Conservation (phyloP, 805 yeast genomes). For the Candida verbasci region DNA sequence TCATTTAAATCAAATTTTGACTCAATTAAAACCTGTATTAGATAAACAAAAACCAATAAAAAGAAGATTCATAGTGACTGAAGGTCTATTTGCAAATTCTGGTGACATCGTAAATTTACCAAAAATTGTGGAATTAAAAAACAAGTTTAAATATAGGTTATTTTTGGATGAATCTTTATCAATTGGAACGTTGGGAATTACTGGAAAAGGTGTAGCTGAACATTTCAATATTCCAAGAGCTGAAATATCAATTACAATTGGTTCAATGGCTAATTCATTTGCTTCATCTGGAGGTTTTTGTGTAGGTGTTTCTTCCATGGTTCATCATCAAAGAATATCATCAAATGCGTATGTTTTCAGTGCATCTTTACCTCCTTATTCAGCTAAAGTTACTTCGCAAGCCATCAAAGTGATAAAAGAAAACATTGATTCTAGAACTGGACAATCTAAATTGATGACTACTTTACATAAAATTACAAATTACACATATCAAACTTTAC, state of each 20-base stretch:
- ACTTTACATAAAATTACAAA: slow-evolving; percentile 39
- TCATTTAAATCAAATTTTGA: slow-evolving; percentile 67
- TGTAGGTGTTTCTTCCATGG: slow-evolving; percentile 78
- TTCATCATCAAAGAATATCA: slow-evolving; percentile 87
- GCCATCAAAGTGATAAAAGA: slow-evolving; percentile 47
- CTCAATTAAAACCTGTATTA: slow-evolving; percentile 55
- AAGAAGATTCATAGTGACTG: slow-evolving; percentile 87
- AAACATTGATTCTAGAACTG: slow-evolving; percentile 22
- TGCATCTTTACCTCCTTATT: slow-evolving; percentile 91
- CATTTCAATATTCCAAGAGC: slow-evolving; percentile 61
- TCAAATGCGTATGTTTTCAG: slow-evolving; percentile 89
- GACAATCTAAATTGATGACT: slow-evolving; percentile 28
- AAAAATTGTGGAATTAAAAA: slow-evolving; percentile 66
- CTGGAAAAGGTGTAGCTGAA: slow-evolving; percentile 86
- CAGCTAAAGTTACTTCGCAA: slow-evolving; percentile 62
- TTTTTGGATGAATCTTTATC: slow-evolving; percentile 86
- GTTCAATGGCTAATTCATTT: slow-evolving; percentile 76
- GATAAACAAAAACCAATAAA: slow-evolving; percentile 70
- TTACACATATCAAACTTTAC: slow-evolving; percentile 37
- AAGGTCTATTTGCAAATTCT: slow-evolving; percentile 75
- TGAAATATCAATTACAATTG: slow-evolving; percentile 80
- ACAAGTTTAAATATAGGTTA: slow-evolving; percentile 78
- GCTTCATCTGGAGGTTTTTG: slow-evolving; percentile 93
- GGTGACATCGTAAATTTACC: slow-evolving; percentile 79
- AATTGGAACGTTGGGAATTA: slow-evolving; percentile 76